Conservation (phyloP, 352 stramenopile species). For the Plasmopara muralis region DNA sequence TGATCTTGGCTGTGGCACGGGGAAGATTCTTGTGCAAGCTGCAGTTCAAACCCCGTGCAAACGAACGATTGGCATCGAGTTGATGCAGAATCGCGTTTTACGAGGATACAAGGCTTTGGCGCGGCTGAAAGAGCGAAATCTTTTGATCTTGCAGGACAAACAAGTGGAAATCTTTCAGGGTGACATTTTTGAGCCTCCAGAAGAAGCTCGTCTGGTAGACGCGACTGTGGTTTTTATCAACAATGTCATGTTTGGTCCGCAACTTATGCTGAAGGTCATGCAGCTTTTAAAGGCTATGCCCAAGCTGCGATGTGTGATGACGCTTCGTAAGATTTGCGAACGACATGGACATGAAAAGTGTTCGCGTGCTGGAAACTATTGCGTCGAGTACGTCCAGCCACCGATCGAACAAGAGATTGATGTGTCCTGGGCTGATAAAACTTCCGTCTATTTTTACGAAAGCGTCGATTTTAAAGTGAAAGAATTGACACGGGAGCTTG, state of each 20-base stretch:
- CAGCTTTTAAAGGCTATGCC: constrained; percentile 53
- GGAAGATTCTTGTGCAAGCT: constrained; percentile 74
- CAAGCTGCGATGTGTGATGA: constrained; percentile 61
- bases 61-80: constrained; percentile 67
- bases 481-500: constrained; percentile 32
- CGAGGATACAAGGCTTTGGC: constrained; percentile 51
- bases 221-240: constrained; percentile 85
- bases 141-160: constrained; percentile 43
- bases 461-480: constrained; percentile 38
- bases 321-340: constrained; percentile 74
- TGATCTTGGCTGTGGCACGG: constrained; percentile 73
- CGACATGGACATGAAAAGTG: constrained; percentile 66
- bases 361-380: constrained; percentile 42
- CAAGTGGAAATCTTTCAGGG: constrained; percentile 59
- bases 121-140: constrained; percentile 33
- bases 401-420: constrained; percentile 58
- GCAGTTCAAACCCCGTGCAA: constrained; percentile 62
- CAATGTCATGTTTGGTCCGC: constrained; percentile 76
- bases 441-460: constrained; percentile 71
- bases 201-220: constrained; percentile 47
- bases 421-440: constrained; percentile 77
- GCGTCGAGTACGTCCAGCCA: constrained; percentile 64
- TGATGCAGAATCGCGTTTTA: constrained; percentile 78
- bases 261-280: constrained; percentile 68
- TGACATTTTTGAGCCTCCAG: constrained; percentile 62